These are phyloP conservation scores for Vicia villosa DNA, from an alignment of 306 rosid species.

Conservation along the genomic window DNA sequence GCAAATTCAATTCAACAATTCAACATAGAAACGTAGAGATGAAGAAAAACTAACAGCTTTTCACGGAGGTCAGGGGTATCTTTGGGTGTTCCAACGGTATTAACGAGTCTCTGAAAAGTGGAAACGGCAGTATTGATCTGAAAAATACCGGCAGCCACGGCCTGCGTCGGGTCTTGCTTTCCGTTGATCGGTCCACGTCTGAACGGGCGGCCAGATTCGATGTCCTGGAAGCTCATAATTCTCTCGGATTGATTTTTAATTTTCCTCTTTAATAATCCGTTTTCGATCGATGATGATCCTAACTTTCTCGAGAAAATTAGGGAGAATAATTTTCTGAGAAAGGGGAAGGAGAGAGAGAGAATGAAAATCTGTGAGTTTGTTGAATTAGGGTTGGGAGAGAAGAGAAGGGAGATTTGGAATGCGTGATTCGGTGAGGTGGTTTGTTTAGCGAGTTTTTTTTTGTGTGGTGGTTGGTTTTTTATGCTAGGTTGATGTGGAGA, in stretches of 20 bases:
- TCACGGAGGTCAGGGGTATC: conserved; percentile 96
- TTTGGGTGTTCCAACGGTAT: conserved; percentile 95
- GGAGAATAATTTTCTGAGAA: conserved; percentile 40
- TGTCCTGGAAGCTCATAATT: conserved; percentile 92
- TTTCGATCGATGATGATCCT: conserved; percentile 36
- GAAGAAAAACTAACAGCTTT: conserved; percentile 70
- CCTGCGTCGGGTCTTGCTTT: conserved; percentile 89
- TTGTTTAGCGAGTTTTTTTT: conserved; percentile 19
- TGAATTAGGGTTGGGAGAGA: conserved; percentile 29
- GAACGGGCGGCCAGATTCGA: conserved; percentile 78
- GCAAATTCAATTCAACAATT: not conserved
- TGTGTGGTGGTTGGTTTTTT: conserved; percentile 13
- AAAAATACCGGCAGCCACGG: conserved; percentile 91
- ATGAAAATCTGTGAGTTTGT: conserved; percentile 1
- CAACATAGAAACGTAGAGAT: not conserved
- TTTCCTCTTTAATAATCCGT: not conserved
- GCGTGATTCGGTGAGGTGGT: conserved; percentile 34
- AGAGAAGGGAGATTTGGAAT: conserved; percentile 5
- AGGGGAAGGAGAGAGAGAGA: not conserved
- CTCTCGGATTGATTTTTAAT: conserved; percentile 5
- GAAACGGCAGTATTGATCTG: conserved; percentile 98
- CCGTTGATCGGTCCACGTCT: conserved; percentile 69
- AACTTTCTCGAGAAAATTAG: conserved; percentile 52
- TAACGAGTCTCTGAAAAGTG: conserved; percentile 94
- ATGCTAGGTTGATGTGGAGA: conserved; percentile 35